phyloP scores from a whole-genome alignment of 2,329 filamentous ascomycete genomes.

The Colletotrichum plurivorum region DNA sequence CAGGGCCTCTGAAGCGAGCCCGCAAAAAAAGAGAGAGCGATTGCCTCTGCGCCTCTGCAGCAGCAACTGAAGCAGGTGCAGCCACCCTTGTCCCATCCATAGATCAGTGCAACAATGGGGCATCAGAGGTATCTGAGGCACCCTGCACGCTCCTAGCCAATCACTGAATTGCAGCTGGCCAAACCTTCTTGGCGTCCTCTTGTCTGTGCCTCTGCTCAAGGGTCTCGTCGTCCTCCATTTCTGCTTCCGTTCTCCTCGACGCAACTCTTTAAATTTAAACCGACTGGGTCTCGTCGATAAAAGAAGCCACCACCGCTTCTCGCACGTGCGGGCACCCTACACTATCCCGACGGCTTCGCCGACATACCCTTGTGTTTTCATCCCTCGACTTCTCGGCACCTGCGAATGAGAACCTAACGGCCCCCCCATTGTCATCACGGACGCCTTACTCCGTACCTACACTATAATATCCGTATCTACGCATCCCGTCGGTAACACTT shows the following conservation, averaged over 20 bases:
- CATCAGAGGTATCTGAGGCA: too few relatives aligned
- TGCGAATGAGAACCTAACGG: slow-evolving; percentile 8
- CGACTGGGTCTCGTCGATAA: slow-evolving; percentile 4
- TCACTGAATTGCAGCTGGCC: slow-evolving; percentile 24
- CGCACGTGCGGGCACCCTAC: neutral
- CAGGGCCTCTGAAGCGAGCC: slow-evolving; percentile 18
- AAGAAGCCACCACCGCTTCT: slow-evolving; percentile 9
- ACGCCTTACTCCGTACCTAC: neutral
- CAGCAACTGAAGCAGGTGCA: slow-evolving; percentile 32
- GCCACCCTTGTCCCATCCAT: slow-evolving; percentile 9
- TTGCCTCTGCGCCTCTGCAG: slow-evolving; percentile 26
- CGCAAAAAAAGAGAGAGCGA: slow-evolving; percentile 10
- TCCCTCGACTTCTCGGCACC: neutral
- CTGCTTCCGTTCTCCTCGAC: slow-evolving; percentile 6
- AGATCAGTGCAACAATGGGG: too few relatives aligned
- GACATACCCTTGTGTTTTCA: neutral
- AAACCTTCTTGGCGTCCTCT: slow-evolving; percentile 32
- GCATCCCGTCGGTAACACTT: neutral
- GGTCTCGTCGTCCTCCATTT: slow-evolving; percentile 10
- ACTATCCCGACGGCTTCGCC: neutral
- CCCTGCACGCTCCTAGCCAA: slow-evolving; percentile 27
- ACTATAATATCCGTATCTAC: neutral
- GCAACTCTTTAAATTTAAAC: neutral
- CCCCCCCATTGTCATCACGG: slow-evolving; percentile 16
- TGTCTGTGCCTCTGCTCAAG: slow-evolving; percentile 11